Evolutionary conservation across 352 stramenopile species (phyloP).

Genomic region (Phytophthora citricola): DNA sequence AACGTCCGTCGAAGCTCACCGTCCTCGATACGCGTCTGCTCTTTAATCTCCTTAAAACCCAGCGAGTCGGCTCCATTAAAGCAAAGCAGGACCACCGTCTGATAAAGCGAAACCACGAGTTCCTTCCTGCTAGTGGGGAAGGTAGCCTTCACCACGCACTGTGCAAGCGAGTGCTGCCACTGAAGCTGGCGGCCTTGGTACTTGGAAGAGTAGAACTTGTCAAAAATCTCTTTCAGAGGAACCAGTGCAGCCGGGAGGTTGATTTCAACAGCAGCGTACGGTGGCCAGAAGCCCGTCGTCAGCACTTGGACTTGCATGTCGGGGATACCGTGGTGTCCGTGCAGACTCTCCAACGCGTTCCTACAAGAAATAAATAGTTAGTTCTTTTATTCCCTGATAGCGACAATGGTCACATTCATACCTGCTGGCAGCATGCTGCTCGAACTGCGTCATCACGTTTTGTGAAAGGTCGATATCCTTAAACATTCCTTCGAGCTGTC

Average conservation of each 20-base stretch:
- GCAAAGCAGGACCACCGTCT: constrained; percentile 88
- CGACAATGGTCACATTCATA: constrained; percentile 26
- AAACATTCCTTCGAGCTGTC: constrained; percentile 99
- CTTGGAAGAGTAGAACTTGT: constrained; percentile 90
- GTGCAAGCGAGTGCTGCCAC: constrained; percentile 92
- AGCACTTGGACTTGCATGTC: constrained; percentile 98
- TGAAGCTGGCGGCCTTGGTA: constrained; percentile 90
- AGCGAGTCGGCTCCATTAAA: constrained; percentile 78
- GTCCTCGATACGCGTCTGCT: constrained; percentile 90
- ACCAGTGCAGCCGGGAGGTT: constrained; percentile 71
- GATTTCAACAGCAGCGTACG: constrained; percentile 89
- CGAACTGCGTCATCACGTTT: constrained; percentile 95
- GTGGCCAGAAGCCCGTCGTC: constrained; percentile 98
- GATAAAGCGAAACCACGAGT: constrained; percentile 87
- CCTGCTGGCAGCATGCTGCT: constrained; percentile 80
- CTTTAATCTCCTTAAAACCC: constrained; percentile 88
- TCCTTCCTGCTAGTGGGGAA: constrained; percentile 90
- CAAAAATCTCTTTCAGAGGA: constrained; percentile 84
- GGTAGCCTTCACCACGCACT: constrained; percentile 88
- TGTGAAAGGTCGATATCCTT: constrained; percentile 98
- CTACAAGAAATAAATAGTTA: constrained; percentile 32
- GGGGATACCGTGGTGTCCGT: constrained; percentile 48
- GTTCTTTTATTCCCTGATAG: not conserved
- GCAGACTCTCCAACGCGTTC: constrained; percentile 55
- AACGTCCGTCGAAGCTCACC: constrained; percentile 90